These are phyloP conservation scores for Penicillium sp. DNA, from an alignment of 2,329 filamentous ascomycete species.

Conservation along the genomic window DNA sequence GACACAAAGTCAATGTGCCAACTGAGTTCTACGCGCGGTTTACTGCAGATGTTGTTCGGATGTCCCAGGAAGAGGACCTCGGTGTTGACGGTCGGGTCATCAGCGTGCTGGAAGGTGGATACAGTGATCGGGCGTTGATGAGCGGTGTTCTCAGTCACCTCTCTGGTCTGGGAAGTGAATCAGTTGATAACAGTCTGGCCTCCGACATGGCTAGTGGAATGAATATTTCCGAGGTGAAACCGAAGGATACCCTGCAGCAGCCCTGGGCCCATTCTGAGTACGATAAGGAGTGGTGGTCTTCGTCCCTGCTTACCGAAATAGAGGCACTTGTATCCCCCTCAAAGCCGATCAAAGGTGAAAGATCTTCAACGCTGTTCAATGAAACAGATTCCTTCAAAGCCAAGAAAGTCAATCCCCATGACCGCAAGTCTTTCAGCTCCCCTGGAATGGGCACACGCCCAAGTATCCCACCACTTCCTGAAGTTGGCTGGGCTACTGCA, in stretches of 20 bases:
- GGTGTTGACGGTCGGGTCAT: constrained; percentile 78
- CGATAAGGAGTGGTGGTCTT: constrained; percentile 68
- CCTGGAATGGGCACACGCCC: constrained; percentile 43
- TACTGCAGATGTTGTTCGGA: constrained; percentile 73
- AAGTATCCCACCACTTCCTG: constrained; percentile 64
- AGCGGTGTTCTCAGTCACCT: constrained; percentile 89
- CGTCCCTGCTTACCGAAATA: constrained; percentile 61
- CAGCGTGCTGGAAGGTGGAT: constrained; percentile 92
- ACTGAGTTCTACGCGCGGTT: constrained; percentile 94
- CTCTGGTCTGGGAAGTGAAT: constrained; percentile 58
- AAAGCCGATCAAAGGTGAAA: constrained; percentile 45
- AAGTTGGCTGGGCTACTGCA: constrained; percentile 81
- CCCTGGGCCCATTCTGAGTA: constrained; percentile 41
- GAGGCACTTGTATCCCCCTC: constrained; percentile 55
- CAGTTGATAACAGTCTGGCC: constrained; percentile 43
- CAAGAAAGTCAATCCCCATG: constrained; percentile 64
- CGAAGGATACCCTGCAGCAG: not conserved
- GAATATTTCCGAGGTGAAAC: constrained; percentile 15
- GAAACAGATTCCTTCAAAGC: constrained; percentile 83
- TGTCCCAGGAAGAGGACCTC: constrained; percentile 74
- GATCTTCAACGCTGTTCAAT: constrained; percentile 70
- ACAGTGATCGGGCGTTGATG: constrained; percentile 83
- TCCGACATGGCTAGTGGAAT: constrained; percentile 54
- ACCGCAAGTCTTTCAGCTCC: constrained; percentile 38
- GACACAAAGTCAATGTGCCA: constrained; percentile 90